Conservation (phyloP, 805 yeast genomes). For the Dipodascus albidus region DNA sequence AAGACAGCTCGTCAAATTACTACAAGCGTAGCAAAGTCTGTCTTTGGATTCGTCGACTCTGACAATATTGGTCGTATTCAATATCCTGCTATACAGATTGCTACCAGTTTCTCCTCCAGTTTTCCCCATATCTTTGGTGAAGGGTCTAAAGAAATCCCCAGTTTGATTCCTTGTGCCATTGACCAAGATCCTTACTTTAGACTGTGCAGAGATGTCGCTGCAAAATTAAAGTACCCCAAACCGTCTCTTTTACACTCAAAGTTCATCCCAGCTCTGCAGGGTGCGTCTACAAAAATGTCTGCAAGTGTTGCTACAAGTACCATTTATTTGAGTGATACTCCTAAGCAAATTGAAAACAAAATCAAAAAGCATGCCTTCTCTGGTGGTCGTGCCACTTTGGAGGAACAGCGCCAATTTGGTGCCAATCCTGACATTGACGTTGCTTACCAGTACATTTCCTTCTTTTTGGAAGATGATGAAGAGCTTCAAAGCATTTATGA, state of each 20-base stretch:
- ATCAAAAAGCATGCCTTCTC: slow-evolving; percentile 94
- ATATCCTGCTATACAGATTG: slow-evolving; percentile 92
- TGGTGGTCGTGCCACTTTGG: slow-evolving; percentile 81
- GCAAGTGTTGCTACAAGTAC: slow-evolving; percentile 88
- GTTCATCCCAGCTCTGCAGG: slow-evolving; percentile 97
- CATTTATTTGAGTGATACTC: slow-evolving; percentile 89
- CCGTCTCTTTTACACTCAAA: slow-evolving; percentile 89
- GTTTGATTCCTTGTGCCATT: slow-evolving; percentile 96
- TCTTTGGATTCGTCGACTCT: slow-evolving; percentile 89
- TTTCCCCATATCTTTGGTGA: slow-evolving; percentile 87
- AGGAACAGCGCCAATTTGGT: slow-evolving; percentile 82
- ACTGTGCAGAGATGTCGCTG: slow-evolving; percentile 95
- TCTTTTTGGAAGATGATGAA: slow-evolving; percentile 83
- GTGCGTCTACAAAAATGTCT: slow-evolving; percentile 92
- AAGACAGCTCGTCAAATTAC: slow-evolving; percentile 90
- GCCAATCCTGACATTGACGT: slow-evolving; percentile 95
- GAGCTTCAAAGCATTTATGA: slow-evolving; percentile 50
- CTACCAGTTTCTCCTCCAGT: slow-evolving; percentile 91
- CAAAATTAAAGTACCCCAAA: slow-evolving; percentile 77
- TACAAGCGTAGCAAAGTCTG: slow-evolving; percentile 93
- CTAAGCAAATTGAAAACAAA: slow-evolving; percentile 85
- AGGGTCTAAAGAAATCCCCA: slow-evolving; percentile 74
- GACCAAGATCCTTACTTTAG: slow-evolving; percentile 98
- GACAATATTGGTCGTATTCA: slow-evolving; percentile 92
- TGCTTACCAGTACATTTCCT: slow-evolving; percentile 83